Evolutionary conservation across 257 asterid species (phyloP), one percentile per base, ranked within the genome.

Genomic region (Nicotiana noctiflora): DNA sequence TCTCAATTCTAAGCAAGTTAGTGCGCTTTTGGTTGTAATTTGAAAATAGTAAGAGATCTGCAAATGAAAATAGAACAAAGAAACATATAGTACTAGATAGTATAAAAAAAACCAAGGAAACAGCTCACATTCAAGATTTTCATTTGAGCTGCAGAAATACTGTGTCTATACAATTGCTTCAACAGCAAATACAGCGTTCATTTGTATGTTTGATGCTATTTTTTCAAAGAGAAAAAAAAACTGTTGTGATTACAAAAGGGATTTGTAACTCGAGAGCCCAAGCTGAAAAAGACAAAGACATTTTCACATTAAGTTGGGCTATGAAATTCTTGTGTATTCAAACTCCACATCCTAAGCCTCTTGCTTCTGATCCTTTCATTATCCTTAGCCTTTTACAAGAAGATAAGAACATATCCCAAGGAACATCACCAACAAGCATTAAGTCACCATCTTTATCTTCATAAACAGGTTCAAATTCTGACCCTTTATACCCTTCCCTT

Each of bases 361-460:
- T 91, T 12, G 98, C 96, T 75, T 91, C 97, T 34, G 91, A 83
- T 78, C 95, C 94, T 88, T 86, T 92, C 94, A 91, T 86, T 89
- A 94, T 91, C 86, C 98, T 87, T 79, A 94, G 84, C 86, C 90
- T 92, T 89, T 89, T 94, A 86, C 98, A 92, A 1, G 95, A 87
- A 53, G 92, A 86, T 86, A 89, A 82, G 79, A 94, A 94, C 97
- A 91, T 94, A 40, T 40, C 12, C 49, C 49, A 93, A 23, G 98
- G 98, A 81, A 92, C 98, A 85, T 94, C 98, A 61, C 98, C 97
- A 74, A 94, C 94, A 57, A 94, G 98, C 98, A 94, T 94, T 84
- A 93, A 87, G 62, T 94, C 98, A 23, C 97, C 97, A 85, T 94
- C 98, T 87, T 94, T 94, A 75, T 94, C 98, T 88, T 94, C 98